A percentile compares a stretch with the other conserved stretches of the same genome.
These are phyloP conservation scores for Neofusicoccum sp. DNA, from an alignment of 2,329 filamentous ascomycete species.

Conservation along the genomic window DNA sequence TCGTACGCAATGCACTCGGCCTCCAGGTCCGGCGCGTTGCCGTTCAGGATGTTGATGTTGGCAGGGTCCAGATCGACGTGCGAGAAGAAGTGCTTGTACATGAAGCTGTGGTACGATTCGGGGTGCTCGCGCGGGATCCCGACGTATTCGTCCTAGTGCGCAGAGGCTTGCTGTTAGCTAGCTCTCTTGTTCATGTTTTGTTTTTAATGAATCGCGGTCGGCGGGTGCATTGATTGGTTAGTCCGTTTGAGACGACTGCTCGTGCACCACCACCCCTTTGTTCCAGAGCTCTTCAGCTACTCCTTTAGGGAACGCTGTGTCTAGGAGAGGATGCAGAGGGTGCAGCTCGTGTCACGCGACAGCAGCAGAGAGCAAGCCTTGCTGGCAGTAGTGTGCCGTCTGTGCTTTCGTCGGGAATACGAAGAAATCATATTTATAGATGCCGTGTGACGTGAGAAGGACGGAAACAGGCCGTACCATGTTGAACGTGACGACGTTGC, in stretches of 20 bases:
- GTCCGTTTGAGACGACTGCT: background rate
- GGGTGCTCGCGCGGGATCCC: conserved; percentile 80
- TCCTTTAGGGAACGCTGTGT: background rate
- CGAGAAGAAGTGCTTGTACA: conserved; percentile 92
- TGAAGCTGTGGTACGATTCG: conserved; percentile 87
- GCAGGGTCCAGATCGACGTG: conserved; percentile 78
- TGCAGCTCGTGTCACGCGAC: background rate
- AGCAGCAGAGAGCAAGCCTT: background rate
- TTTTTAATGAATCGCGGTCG: too few species aligned
- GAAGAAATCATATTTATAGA: conserved; percentile 17
- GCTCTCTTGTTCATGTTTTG: background rate
- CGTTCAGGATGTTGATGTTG: conserved; percentile 84
- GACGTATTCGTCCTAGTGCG: conserved; percentile 76
- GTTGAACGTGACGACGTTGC: conserved; percentile 89
- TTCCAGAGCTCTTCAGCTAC: background rate
- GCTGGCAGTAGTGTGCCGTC: background rate
- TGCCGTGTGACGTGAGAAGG: background rate
- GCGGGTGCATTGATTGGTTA: background rate
- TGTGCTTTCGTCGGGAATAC: conserved; percentile 11
- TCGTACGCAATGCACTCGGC: conserved; percentile 81
- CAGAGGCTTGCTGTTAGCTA: too few species aligned
- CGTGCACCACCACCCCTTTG: background rate
- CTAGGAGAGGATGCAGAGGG: background rate
- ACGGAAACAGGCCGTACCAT: conserved; percentile 61
- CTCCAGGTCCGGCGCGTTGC: conserved; percentile 74